Evolutionary conservation across 176 grass and related monocot species (phyloP), one percentile per base, ranked within the genome.

Genomic region (Oryza officinalis): DNA sequence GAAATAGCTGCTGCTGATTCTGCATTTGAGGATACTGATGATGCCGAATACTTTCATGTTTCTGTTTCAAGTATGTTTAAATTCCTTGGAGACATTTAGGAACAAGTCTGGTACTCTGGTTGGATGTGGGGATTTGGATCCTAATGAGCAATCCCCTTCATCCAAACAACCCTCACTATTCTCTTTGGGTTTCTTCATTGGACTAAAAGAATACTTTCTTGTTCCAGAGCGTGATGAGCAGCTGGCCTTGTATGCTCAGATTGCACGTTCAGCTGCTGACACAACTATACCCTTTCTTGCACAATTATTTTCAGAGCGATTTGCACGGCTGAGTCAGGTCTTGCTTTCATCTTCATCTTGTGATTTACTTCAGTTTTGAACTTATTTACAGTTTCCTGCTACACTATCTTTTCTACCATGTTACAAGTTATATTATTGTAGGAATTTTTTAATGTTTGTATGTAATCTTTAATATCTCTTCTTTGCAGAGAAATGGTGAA

Each of bases 41-140:
- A 95, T 69, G 88, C 85, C 6, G 93, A 98, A 70, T 98, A 98
- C 84, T 95, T 98, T 83, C 96, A 98, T 92, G 96, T 90, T 83
- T 98, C 96, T 88, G 84, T 98, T 66, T 95, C 96, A 80, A 98
- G 96, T 98, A 95, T 81, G 95, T 81, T 87, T 17, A 73, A 69
- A 74, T 89, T 65, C 59, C 54, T 61, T 71, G 18, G 22, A 84
- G 65, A 70, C 4, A 47, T 72, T 13, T 61, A 61, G 22, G 57
- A 60, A 61, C 8, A 61, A 11, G 20, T 7, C 22, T 61, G 18
- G 20, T 60, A 10, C 5, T 6, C 20, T 60, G 20, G 20, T 61
- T 25, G 9, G 57, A 25, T 61, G 57, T 25, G n/a, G 22, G 57
- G 57, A 23, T 10, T n/a, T 61, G 20, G 57, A 61, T 61, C n/a